Evolutionary conservation across 768 basidiomycete genomes (phyloP), one percentile per base, ranked within the genome.

Genomic region (Kwoniella europaea): DNA sequence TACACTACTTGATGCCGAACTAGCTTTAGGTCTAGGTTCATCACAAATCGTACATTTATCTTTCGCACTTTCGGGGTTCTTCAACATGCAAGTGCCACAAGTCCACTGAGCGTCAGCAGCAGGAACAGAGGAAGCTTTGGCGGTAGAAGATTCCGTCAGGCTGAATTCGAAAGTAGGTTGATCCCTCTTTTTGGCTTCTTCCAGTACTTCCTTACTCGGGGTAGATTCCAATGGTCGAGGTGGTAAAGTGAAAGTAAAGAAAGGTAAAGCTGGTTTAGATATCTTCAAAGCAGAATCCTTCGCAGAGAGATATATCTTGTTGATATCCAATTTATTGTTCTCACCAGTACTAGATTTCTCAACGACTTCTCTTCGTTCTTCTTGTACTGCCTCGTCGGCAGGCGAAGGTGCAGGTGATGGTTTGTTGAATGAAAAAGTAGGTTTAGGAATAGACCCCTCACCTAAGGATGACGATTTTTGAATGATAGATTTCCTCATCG

Each of bases 11-110:
- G 91, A 92, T 3, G 79, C 74, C 7, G 1, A 81, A 82, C 77
- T 90, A 91, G 18, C 10, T 13, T 42, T 65, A 22, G 46, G 82
- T 52, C 83, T 82, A 0, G 84, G 85, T 1, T 84, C 73, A 27
- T 87, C 87, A 65, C 87, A 88, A 10, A 87, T 67, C 4, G 79
- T 82, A 71, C 88, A 88, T 71, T 88, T 87, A 42, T 85, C 85
- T 59, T 74, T 82, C 16, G 82, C 85, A 24, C 73, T 76, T 3
- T 74, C 83, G 3, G 85, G 78, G 65, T 86, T 88, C 60, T 77
- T 76, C 44, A 86, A 74, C 78, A 82, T 84, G 71, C 91, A 92
- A 3, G 80, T 74, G 0, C 80, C 82, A 77, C 91, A 92, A 16
- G 73, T 87, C 91, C 91, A 92, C 10, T 55, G 67, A 20, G 61